These are phyloP conservation scores for Delphinella strobiligena DNA, from an alignment of 2,329 filamentous ascomycete species.

Conservation along the genomic window DNA sequence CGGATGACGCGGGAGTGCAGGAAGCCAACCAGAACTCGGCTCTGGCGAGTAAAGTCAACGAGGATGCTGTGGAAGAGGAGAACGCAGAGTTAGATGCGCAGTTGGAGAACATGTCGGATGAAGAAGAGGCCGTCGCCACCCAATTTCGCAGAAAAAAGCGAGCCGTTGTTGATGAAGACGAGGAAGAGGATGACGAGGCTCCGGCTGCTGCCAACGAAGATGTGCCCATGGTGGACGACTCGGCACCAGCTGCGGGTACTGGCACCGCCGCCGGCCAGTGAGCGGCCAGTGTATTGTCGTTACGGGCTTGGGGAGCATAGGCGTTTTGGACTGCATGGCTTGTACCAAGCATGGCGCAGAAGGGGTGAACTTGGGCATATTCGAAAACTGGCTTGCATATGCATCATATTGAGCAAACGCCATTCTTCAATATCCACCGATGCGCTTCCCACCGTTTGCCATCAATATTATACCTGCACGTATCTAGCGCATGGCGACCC, in stretches of 20 bases:
- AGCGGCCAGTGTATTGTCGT: neutral
- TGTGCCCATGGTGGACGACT: conserved; percentile 9
- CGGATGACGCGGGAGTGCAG: conserved; percentile 34
- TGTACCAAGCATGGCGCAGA: too few relatives aligned
- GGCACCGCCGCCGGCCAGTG: conserved; percentile 7
- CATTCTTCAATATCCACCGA: too few relatives aligned
- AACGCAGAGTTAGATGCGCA: conserved; percentile 12
- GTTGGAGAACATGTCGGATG: conserved; percentile 7
- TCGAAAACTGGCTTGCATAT: too few relatives aligned
- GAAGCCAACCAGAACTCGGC: conserved; percentile 14
- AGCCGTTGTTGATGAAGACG: conserved; percentile 21
- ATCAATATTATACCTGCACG: too few relatives aligned
- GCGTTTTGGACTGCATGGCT: conserved; percentile 1
- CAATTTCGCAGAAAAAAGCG: conserved; percentile 17
- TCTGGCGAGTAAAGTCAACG: conserved; percentile 11
- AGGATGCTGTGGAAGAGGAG: conserved; percentile 18
- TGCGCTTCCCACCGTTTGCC: too few relatives aligned
- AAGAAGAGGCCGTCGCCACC: conserved; percentile 9
- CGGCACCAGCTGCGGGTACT: conserved; percentile 7
- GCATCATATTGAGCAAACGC: too few relatives aligned
- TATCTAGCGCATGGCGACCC: too few relatives aligned
- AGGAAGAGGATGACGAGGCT: conserved; percentile 20
- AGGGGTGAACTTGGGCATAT: too few relatives aligned
- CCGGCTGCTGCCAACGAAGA: conserved; percentile 8
- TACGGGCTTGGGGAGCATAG: neutral